A percentile compares a stretch with the other conserved stretches of the same genome.
phyloP scores from a whole-genome alignment of 31 red algal genomes.

The Bonnemaisonia californica region DNA sequence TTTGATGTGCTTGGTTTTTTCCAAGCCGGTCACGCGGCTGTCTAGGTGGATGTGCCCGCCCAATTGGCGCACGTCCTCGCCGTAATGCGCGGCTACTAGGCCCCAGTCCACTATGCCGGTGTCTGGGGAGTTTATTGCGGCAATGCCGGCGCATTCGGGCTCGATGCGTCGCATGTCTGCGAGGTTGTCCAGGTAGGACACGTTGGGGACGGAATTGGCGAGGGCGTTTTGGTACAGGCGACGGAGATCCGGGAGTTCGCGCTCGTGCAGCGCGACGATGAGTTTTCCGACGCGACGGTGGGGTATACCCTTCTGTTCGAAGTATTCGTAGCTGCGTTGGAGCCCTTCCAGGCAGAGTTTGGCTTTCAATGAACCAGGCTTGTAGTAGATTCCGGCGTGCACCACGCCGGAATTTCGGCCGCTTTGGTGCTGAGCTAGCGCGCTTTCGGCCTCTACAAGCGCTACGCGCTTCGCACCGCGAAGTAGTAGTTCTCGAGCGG shows the following conservation, averaged over 20 bases:
- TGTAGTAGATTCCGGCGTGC: constrained; percentile 91
- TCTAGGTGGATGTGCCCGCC: constrained; percentile 44
- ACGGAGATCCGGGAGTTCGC: constrained; percentile 59
- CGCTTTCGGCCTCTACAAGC: constrained; percentile 60
- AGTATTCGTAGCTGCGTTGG: constrained; percentile 51
- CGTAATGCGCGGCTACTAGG: constrained; percentile 55
- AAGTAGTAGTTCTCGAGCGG: constrained; percentile 68
- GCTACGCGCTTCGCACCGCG: constrained; percentile 37
- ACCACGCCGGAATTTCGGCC: constrained; percentile 88
- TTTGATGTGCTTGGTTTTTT: constrained; percentile 26
- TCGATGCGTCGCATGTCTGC: constrained; percentile 56
- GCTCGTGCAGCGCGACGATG: constrained; percentile 76
- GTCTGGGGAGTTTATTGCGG: constrained; percentile 76
- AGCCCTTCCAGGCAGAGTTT: constrained; percentile 76
- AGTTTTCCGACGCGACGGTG: constrained; percentile 69
- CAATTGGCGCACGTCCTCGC: constrained; percentile 37
- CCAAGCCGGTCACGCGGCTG: constrained; percentile 30
- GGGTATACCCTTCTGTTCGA: constrained; percentile 46
- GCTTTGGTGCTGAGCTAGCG: constrained; percentile 71
- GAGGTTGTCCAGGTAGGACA: constrained; percentile 24
- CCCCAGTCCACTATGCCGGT: constrained; percentile 82
- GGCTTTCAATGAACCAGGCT: constrained; percentile 79
- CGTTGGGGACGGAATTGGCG: constrained; percentile 60
- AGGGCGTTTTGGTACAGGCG: constrained; percentile 45
- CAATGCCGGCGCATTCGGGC: constrained; percentile 52